A percentile compares a stretch with the other conserved stretches of the same genome.
Evolutionary conservation across 305 asterid species (phyloP).

Genomic region (Fraxinus dipetala): DNA sequence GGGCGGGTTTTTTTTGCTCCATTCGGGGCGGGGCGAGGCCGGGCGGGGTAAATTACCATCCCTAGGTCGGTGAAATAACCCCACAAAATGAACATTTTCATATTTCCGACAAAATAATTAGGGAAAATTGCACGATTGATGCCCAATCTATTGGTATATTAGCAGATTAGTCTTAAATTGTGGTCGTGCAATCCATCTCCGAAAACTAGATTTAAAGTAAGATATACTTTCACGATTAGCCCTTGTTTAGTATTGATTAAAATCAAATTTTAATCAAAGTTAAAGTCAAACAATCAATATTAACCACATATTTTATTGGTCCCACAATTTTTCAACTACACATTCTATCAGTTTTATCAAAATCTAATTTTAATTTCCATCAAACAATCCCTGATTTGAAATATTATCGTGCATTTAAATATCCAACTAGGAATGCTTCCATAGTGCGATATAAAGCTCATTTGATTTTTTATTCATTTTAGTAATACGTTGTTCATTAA

Average conservation of each 20-base stretch:
- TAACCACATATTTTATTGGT: no score
- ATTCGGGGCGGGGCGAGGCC: no score
- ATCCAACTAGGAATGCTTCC: background rate
- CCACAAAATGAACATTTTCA: background rate
- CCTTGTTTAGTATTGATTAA: no score
- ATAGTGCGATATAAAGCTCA: background rate
- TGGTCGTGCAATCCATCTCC: background rate
- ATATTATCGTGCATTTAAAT: background rate
- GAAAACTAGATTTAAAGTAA: background rate
- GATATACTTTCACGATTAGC: no score
- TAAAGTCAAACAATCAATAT: no score
- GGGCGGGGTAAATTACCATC: no score
- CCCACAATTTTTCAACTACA: no score
- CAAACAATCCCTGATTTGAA: background rate
- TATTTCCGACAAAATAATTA: no score
- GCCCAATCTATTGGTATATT: constrained; percentile 68
- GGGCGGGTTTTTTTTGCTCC: no score
- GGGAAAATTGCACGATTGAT: background rate
- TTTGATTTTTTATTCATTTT: background rate
- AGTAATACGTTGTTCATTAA: background rate
- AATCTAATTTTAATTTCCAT: no score
- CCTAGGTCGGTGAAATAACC: background rate
- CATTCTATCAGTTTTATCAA: no score
- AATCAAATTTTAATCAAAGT: no score
- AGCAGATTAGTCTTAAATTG: background rate